phyloP scores from a whole-genome alignment of 164 flowering plant genomes.

The Berberis vulgaris region DNA sequence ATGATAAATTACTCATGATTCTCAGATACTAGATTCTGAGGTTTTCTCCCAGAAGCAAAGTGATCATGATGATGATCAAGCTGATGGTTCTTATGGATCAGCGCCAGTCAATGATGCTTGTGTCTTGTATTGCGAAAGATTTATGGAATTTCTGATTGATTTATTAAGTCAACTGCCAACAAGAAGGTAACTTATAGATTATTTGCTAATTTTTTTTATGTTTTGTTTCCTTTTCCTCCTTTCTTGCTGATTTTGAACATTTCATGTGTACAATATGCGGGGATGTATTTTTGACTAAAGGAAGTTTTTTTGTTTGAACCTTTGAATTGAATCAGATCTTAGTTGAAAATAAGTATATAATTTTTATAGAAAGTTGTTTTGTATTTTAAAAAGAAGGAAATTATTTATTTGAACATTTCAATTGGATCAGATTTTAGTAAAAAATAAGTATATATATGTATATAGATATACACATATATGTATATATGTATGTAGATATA shows the following conservation, averaged over 20 bases:
- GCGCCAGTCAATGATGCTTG: constrained; percentile 52
- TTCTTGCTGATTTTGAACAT: not conserved
- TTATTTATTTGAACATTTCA: too few species aligned
- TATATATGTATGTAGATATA: too few species aligned
- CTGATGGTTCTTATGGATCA: constrained; percentile 20
- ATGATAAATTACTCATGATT: constrained; percentile 3
- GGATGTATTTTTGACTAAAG: not conserved
- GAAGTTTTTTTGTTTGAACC: too few species aligned
- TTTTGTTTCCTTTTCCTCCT: not conserved
- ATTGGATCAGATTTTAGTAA: too few species aligned
- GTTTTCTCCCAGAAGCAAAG: constrained; percentile 35
- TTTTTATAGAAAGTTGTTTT: too few species aligned
- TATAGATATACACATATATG: too few species aligned
- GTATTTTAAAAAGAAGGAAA: too few species aligned
- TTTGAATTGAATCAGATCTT: too few species aligned
- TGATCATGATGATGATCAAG: constrained; percentile 23
- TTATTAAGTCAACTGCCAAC: constrained; percentile 94
- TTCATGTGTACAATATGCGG: not conserved
- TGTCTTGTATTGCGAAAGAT: constrained; percentile 89
- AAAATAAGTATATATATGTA: too few species aligned
- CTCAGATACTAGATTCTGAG: constrained; percentile 60
- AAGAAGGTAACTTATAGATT: constrained; percentile 53
- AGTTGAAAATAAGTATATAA: too few species aligned
- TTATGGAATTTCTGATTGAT: constrained; percentile 96
- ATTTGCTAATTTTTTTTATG: not conserved